Base-by-base conservation (phyloP, 257 asterid species). In the Perilla frutescens region DNA sequence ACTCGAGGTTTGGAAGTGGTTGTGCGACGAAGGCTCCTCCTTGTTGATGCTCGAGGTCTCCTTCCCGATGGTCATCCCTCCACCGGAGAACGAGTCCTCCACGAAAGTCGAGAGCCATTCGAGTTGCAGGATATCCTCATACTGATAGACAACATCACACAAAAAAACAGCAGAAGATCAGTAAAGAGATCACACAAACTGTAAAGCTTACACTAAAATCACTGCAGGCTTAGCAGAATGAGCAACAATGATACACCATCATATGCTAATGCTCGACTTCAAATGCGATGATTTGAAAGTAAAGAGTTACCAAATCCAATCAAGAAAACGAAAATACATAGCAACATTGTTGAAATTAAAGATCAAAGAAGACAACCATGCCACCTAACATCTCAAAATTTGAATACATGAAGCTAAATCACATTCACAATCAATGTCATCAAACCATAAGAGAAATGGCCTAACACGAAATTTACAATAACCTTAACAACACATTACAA, bases 81-180 rank as follows among this genome's bases (percentile, higher is more conserved):
- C 87, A 9, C 89, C 84, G 0, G 96, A 86, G 73, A 91, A 94
- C 2, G 97, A 91, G 40, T 88, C 98, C 82, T 94, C 98, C 81
- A 90, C 84, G 14, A 90, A 94, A 7, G 88, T 82, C 39, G 99
- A 90, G 68, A 90, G 93, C 99, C 91, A 86, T 68, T 84, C 91
- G 4, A 84, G 87, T 26, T 86, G 91, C 44, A 80, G 77, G 40
- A 90, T 88, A 69, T 94, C 99, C 80, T 91, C 97, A 2, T 90
- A 85, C 99, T 94, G 76, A 74, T 7, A 37, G 51, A 29, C 4
- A 70, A 31, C 29, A 48, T 4, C 11, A 36, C n/a, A 56, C 26
- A 20, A 0, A 20, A 20, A 20, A 20, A 20, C 1, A 62, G 66
- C 34, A 67, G 26, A 44, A 68, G 54, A 79, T 61, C n/a, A 80